Percentiles rank a stretch among this genome's conserved stretches.
Conservation (phyloP, 495 filamentous ascomycete genomes). For the Bryoglossum gracile region DNA sequence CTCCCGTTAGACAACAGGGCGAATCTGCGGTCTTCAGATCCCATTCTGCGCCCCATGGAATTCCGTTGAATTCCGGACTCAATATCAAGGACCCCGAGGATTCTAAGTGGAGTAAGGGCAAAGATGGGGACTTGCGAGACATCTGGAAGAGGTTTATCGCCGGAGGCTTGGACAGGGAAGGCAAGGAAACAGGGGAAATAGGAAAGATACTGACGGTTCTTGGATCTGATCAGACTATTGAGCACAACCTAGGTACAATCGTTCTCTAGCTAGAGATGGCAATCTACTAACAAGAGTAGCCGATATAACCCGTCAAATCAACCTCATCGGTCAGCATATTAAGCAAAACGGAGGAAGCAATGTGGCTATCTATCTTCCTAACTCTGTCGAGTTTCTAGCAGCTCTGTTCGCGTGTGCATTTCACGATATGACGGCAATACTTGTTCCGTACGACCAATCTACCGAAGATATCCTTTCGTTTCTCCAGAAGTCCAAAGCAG, state of each 20-base stretch:
- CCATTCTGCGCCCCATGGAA: conserved; percentile 72
- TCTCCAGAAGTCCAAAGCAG: conserved; percentile 61
- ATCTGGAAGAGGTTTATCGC: conserved; percentile 75
- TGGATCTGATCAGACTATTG: conserved; percentile 62
- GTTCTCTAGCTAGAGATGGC: not conserved
- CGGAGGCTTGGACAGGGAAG: conserved; percentile 54
- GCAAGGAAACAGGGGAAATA: conserved; percentile 49
- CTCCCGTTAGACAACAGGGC: conserved; percentile 72
- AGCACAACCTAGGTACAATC: conserved; percentile 54
- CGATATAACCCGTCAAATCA: conserved; percentile 77
- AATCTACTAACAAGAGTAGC: conserved; percentile 28
- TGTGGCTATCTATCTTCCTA: conserved; percentile 86
- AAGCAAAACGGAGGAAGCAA: conserved; percentile 58
- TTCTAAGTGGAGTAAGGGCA: conserved; percentile 72
- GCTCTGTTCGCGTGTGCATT: conserved; percentile 62
- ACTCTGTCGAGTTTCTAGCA: conserved; percentile 82
- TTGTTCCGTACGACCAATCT: conserved; percentile 75
- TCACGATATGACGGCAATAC: conserved; percentile 69
- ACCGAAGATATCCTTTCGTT: conserved; percentile 58
- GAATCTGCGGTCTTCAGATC: conserved; percentile 80
- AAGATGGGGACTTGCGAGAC: conserved; percentile 86
- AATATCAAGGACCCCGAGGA: conserved; percentile 77
- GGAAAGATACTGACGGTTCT: conserved; percentile 76
- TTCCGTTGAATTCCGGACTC: conserved; percentile 73
- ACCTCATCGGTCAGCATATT: conserved; percentile 73